Percentiles rank a stretch among this genome's conserved stretches.
Evolutionary conservation across 2,329 filamentous ascomycete genomes (phyloP).

Genomic region (Diaporthe sp.): DNA sequence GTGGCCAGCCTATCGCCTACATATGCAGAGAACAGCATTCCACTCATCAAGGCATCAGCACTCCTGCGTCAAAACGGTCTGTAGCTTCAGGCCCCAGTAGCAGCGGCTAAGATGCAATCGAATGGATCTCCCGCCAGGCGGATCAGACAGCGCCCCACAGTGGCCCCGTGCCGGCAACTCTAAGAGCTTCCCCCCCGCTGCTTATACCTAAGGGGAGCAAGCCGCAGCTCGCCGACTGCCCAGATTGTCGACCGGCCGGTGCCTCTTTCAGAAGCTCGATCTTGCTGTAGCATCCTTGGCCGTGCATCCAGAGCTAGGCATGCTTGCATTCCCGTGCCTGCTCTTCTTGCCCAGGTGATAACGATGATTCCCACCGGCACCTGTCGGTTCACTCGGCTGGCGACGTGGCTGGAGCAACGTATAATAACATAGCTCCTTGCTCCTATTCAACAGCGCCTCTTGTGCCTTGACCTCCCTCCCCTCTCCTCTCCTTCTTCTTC

Average conservation of each 20-base stretch:
- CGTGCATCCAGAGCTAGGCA: constrained; percentile 17
- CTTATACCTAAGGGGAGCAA: not conserved
- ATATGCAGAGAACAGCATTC: not conserved
- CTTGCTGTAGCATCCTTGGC: constrained; percentile 28
- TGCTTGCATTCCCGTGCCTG: constrained; percentile 31
- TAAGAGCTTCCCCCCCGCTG: constrained; percentile 11
- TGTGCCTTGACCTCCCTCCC: not conserved
- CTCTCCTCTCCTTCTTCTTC: not conserved
- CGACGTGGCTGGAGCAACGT: constrained; percentile 25
- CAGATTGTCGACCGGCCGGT: constrained; percentile 16
- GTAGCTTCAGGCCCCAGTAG: not conserved
- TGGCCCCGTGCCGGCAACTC: constrained; percentile 37
- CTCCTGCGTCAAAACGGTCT: not conserved
- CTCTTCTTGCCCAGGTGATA: constrained; percentile 31
- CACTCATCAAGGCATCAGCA: not conserved
- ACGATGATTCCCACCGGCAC: constrained; percentile 36
- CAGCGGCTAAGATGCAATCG: constrained; percentile 2
- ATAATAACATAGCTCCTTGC: constrained; percentile 30
- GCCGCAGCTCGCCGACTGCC: not conserved
- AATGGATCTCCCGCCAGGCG: constrained; percentile 19
- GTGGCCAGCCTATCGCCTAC: not conserved
- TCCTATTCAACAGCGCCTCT: not conserved
- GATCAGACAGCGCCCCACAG: constrained; percentile 30
- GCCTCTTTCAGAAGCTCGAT: constrained; percentile 29
- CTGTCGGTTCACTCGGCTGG: constrained; percentile 36